Conservation (phyloP, 768 basidiomycete species). For the Lactarius hatsudake region DNA sequence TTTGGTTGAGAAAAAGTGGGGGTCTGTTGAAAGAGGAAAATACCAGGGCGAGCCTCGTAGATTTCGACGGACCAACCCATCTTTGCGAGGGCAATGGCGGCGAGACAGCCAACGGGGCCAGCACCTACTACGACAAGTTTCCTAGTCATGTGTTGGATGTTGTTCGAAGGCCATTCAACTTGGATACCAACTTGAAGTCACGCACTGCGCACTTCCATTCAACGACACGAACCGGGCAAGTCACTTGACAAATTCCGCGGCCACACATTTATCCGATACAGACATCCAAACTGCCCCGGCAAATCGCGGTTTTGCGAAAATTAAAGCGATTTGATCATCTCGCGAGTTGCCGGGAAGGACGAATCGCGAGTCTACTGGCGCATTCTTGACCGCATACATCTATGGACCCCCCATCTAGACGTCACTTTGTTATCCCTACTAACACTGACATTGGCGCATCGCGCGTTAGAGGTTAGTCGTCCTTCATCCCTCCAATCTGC, state of each 20-base stretch:
- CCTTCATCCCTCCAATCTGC: not conserved
- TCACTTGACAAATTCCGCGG: not conserved
- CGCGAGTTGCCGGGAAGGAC: not conserved
- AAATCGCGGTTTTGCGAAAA: too few species aligned
- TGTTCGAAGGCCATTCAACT: not conserved
- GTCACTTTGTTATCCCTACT: constrained; percentile 38
- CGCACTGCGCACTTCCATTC: not conserved
- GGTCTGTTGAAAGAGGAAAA: constrained; percentile 20
- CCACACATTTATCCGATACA: not conserved
- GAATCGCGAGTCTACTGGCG: not conserved
- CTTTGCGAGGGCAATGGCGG: constrained; percentile 81
- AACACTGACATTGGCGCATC: constrained; percentile 50
- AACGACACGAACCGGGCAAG: not conserved
- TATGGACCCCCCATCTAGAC: constrained; percentile 19
- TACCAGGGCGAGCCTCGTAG: constrained; percentile 79
- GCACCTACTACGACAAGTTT: constrained; percentile 77
- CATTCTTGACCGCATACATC: not conserved
- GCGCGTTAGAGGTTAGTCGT: constrained; percentile 25
- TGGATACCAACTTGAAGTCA: not conserved
- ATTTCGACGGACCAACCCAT: constrained; percentile 82
- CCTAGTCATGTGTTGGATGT: constrained; percentile 4
- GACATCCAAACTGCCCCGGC: not conserved
- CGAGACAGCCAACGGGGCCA: constrained; percentile 92
- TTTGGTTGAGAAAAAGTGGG: not conserved
- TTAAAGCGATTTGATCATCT: not conserved